Percentiles rank a stretch among this genome's conserved stretches.
Evolutionary conservation across 805 yeast species (phyloP).

Genomic region (Kluyveromyces wickerhamii): DNA sequence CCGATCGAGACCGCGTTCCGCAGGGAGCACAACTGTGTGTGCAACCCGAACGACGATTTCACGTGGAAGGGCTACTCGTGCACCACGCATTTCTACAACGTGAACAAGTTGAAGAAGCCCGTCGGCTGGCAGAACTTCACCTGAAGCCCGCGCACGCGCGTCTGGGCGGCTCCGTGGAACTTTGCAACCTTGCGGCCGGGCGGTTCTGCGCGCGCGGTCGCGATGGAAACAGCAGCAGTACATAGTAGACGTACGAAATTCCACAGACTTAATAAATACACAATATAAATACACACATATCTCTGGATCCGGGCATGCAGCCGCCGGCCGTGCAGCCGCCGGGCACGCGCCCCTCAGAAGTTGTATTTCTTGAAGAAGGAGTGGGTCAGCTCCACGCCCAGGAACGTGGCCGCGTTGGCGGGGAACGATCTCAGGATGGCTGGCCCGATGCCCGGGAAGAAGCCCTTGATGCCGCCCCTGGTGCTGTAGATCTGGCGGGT

Average conservation of each 20-base stretch:
- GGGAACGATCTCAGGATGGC: conserved; percentile 93
- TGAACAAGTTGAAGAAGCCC: conserved; percentile 46
- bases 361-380: conserved; percentile 32
- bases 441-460: conserved; percentile 97
- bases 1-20: conserved; percentile 62
- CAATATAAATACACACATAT: too few species aligned
- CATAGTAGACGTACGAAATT: too few species aligned
- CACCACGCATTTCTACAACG: conserved; percentile 49
- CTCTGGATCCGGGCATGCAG: too few species aligned
- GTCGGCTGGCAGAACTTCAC: conserved; percentile 45
- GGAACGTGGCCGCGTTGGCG: conserved; percentile 97
- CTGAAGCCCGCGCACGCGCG: too few species aligned
- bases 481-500: conserved; percentile 55
- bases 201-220: background rate
- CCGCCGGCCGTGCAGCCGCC: too few species aligned
- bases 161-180: too few species aligned
- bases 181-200: too few species aligned
- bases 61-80: conserved; percentile 67
- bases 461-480: conserved; percentile 78
- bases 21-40: conserved; percentile 55
- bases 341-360: too few species aligned
- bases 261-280: too few species aligned
- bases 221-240: background rate
- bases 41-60: conserved; percentile 65
- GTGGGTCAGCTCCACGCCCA: conserved; percentile 83